Evolutionary conservation across 352 stramenopile genomes (phyloP).

Genomic region (Phytopythium kandeliae): DNA sequence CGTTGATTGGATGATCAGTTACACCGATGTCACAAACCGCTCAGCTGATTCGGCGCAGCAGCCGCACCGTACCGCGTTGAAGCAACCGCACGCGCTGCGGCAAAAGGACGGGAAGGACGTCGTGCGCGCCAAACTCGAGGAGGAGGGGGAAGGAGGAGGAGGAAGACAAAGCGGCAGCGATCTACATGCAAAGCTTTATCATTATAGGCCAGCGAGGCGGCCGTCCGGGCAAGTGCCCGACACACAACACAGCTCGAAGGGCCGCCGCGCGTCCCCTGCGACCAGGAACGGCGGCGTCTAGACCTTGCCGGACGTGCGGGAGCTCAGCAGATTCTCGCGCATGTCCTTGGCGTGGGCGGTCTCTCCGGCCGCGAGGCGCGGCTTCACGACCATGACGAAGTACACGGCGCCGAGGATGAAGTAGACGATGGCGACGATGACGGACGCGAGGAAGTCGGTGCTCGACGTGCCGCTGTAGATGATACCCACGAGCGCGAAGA

Average conservation of each 20-base stretch:
- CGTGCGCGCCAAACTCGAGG: no score
- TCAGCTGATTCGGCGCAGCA: background rate
- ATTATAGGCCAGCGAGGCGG: slow-evolving; percentile 1
- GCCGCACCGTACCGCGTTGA: slow-evolving; percentile 1
- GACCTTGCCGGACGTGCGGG: slow-evolving; percentile 18
- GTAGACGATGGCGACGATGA: slow-evolving; percentile 34
- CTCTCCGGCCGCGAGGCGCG: slow-evolving; percentile 15
- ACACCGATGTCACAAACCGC: background rate
- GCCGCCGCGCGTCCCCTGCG: background rate
- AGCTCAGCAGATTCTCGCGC: slow-evolving; percentile 35
- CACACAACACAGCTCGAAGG: background rate
- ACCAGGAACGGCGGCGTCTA: slow-evolving; percentile 6
- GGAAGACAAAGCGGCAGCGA: no score
- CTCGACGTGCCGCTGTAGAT: slow-evolving; percentile 48
- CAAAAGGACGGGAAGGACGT: no score
- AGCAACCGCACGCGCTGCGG: no score
- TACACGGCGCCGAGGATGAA: slow-evolving; percentile 40
- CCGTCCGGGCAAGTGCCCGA: background rate
- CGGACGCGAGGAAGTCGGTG: slow-evolving; percentile 43
- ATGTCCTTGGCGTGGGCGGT: slow-evolving; percentile 27
- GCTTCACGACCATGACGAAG: slow-evolving; percentile 34
- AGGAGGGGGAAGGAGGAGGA: no score
- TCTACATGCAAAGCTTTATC: background rate
- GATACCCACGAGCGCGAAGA: slow-evolving; percentile 41
- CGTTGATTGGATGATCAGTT: background rate